These are phyloP conservation scores for Vigna unguiculata DNA, from an alignment of 306 rosid genomes.

Conservation along the genomic window DNA sequence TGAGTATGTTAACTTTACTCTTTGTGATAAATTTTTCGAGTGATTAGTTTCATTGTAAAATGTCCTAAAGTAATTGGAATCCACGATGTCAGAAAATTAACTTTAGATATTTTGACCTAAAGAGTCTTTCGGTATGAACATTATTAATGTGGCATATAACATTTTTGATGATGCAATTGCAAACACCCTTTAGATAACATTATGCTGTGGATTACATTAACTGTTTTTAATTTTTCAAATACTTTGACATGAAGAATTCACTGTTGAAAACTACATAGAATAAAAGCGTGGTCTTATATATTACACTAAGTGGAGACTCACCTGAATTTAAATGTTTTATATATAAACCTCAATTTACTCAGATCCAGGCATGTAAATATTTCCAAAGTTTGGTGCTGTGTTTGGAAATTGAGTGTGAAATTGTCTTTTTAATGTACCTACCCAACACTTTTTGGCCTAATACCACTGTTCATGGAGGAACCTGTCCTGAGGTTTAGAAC, in stretches of 20 bases:
- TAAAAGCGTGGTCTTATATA: neutral
- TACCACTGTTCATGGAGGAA: neutral
- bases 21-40: too few species aligned
- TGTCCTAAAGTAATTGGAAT: too few species aligned
- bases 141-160: too few species aligned
- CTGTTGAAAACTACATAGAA: neutral
- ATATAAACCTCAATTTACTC: neutral
- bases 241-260: neutral
- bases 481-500: neutral
- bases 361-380: neutral
- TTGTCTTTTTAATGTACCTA: conserved; percentile 2
- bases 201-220: too few species aligned
- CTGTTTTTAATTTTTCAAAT: too few species aligned
- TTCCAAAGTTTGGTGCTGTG: neutral
- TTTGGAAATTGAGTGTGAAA: neutral
- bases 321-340: neutral
- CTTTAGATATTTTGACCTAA: too few species aligned
- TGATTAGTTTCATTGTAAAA: too few species aligned
- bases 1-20: too few species aligned
- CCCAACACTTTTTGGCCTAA: neutral
- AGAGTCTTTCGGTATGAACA: too few species aligned
- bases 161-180: too few species aligned
- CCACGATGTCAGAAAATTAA: too few species aligned
- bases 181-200: too few species aligned
- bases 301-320: neutral